These are phyloP conservation scores for Poa annua DNA, from an alignment of 176 grass and related monocot species.

Conservation along the genomic window DNA sequence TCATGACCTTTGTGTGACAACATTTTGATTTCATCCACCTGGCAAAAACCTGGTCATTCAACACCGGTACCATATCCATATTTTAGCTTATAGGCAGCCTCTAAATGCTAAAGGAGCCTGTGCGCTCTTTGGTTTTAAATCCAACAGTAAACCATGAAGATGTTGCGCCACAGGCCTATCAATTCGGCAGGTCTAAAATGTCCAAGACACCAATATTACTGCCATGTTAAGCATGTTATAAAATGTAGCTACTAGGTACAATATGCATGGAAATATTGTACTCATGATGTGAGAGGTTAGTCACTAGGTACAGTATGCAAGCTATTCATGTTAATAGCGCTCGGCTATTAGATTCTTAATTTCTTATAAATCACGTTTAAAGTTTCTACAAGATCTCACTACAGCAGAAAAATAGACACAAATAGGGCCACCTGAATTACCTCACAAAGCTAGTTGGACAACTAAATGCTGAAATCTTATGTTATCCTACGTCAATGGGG, in stretches of 20 bases:
- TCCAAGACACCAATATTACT: not conserved
- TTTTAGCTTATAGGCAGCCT: not conserved
- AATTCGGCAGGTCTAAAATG: not conserved
- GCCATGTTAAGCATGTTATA: slow-evolving; percentile 10
- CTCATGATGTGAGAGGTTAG: not conserved
- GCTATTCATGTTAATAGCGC: not conserved
- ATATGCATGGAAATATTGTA: slow-evolving; percentile 18
- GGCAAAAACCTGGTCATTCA: not conserved
- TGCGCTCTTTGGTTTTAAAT: not conserved
- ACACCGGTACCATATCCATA: slow-evolving; percentile 1
- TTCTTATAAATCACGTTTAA: not conserved
- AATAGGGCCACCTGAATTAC: not conserved
- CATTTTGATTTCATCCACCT: slow-evolving; percentile 19
- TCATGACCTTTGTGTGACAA: not conserved
- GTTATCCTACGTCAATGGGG: slow-evolving; percentile 17
- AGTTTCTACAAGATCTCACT: slow-evolving; percentile 15
- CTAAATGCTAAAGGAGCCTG: not conserved
- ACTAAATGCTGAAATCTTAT: not conserved
- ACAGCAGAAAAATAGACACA: not conserved
- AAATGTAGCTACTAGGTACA: slow-evolving; percentile 9
- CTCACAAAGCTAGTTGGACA: not conserved
- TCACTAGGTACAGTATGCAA: not conserved
- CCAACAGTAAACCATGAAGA: slow-evolving; percentile 3
- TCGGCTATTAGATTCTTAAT: not conserved
- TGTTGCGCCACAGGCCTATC: slow-evolving; percentile 16